Conservation (phyloP, 2,329 filamentous ascomycete species). For the Colletotrichum somersetense region DNA sequence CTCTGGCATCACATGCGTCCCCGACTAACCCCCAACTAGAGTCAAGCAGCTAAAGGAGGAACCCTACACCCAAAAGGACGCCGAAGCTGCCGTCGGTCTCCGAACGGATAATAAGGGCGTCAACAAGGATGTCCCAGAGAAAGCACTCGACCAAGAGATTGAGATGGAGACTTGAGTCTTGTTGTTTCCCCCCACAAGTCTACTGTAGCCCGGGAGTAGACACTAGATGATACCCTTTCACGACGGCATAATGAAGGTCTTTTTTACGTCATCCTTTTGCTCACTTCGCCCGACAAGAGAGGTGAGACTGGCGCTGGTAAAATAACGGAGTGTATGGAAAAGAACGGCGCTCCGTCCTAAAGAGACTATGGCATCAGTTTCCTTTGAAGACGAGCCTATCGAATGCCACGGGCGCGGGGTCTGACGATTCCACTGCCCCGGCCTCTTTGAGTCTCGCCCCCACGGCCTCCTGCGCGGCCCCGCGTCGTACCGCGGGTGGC, state of each 20-base stretch:
- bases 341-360: not conserved
- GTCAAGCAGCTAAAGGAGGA: conserved; percentile 85
- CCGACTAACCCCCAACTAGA: conserved; percentile 59
- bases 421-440: conserved; percentile 61
- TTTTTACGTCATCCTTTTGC: conserved; percentile 8
- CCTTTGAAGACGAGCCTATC: conserved; percentile 46
- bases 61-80: conserved; percentile 87
- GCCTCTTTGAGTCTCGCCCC: conserved; percentile 52
- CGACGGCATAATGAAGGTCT: conserved; percentile 27
- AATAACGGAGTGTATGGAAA: not conserved
- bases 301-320: not conserved
- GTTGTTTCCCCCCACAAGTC: conserved; percentile 6
- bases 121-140: conserved; percentile 46
- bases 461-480: conserved; percentile 47
- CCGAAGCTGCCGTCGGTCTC: conserved; percentile 83
- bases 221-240: conserved; percentile 37
- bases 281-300: not conserved
- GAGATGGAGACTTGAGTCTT: conserved; percentile 48
- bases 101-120: conserved; percentile 73
- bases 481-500: conserved; percentile 55
- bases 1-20: not conserved
- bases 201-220: conserved; percentile 23
- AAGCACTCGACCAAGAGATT: conserved; percentile 52
- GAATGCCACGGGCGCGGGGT: conserved; percentile 60
- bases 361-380: not conserved